Evolutionary conservation across 441 rosid species (phyloP), one percentile per base, ranked within the genome.

Genomic region (Raphanus hybrid): DNA sequence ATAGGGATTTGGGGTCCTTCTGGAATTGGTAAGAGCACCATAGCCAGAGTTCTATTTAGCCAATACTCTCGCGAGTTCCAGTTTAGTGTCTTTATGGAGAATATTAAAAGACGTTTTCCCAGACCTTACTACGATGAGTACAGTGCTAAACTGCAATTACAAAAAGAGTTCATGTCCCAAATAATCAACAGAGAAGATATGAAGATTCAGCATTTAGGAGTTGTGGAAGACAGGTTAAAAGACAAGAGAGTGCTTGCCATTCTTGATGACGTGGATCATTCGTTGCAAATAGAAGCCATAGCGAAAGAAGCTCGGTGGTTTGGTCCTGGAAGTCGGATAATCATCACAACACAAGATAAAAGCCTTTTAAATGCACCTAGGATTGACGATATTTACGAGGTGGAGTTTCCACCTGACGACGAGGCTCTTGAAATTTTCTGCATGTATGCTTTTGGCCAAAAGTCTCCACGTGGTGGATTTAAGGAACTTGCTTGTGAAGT

Each of bases 71-170:
- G 27, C 2, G 0, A 14, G 20, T 57, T 57, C 14, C 66, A 66
- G 9, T 65, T 57, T 10, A 39, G 59, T 65, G 71, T 55, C 14
- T 80, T 80, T 50, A 71, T 78, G 75, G 69, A 61, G 37, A 45
- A 76, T 78, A 78, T 73, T 34, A 72, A 79, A 80, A 80, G 27
- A 69, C 69, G 57, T 3, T 54, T 68, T 65, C 69, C 70, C 75
- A 80, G 63, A 78, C 66, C 52, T 8, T n/a, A 50, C 41, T 58
- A 39, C 15, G 72, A 85, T 80, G 75, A 72, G 50, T 78, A 74
- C 32, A 81, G 83, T 58, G 14, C 64, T 6, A 16, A 35, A 15
- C 59, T 50, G 4, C 57, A 65, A 52, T 8, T 55, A 12, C 59
- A 43, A 4, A 14, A 27, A 29, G 60, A 37, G 35, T n/a, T 75